A percentile compares a stretch with the other conserved stretches of the same genome.
phyloP scores from a whole-genome alignment of 192 early-diverging fungal species.

The Coemansia asiatica region DNA sequence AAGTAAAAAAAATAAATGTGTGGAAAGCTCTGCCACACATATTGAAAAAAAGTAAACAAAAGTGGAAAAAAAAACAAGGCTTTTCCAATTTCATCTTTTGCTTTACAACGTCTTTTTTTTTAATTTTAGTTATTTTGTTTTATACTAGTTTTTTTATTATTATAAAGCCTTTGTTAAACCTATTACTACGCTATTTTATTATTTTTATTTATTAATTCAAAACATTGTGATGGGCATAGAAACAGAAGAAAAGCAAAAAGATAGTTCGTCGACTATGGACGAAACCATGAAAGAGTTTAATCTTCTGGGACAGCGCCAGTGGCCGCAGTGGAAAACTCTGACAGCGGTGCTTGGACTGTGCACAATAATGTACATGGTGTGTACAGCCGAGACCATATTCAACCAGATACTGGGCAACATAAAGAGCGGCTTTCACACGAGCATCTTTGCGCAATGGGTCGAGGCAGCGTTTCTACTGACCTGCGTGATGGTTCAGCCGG shows the following conservation, averaged over 20 bases:
- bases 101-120: not conserved
- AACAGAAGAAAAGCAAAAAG: not conserved
- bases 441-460: conserved; percentile 76
- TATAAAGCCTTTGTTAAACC: not conserved
- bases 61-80: not conserved
- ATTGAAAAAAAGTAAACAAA: too few relatives aligned
- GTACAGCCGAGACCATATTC: conserved; percentile 80
- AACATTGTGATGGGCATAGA: conserved; percentile 3
- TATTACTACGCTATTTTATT: too few relatives aligned
- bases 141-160: not conserved
- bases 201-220: too few relatives aligned
- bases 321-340: conserved; percentile 25
- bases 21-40: too few relatives aligned
- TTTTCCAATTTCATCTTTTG: not conserved
- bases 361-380: conserved; percentile 68
- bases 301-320: conserved; percentile 46
- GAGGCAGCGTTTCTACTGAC: conserved; percentile 71
- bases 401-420: conserved; percentile 74
- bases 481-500: conserved; percentile 67
- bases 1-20: too few relatives aligned
- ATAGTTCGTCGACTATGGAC: not conserved
- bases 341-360: conserved; percentile 48
- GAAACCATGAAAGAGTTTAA: conserved; percentile 25
- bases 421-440: conserved; percentile 64
- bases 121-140: not conserved